Base-by-base conservation (phyloP, 208 protist genomes). In the Herpetomonas samuelpessoai region DNA sequence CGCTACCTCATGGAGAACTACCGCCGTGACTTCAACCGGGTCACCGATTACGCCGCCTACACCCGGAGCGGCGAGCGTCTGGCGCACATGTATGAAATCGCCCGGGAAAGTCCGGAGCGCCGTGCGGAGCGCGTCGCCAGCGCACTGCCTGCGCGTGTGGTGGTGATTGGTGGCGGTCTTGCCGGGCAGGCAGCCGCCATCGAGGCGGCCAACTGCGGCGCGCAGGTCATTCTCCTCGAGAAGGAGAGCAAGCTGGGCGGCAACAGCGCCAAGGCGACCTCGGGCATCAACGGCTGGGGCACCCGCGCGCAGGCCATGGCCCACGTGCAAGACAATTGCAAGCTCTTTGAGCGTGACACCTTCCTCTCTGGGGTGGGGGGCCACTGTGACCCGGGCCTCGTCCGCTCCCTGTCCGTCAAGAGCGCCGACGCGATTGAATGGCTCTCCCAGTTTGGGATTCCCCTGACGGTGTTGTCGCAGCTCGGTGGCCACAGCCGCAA, bases 201-300 rank as follows among this genome's bases (percentile, higher is more conserved):
- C 53, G 79, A 88, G 48, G 75, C 76, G 0, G 69, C 75, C 18
- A 57, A 57, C 55, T 83, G 71, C 27, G 91, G 87, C 1, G 92
- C 83, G 0, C 60, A 54, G 4, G 91, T 95, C 14, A 62, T 80
- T 16, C 58, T 98, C 1, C 22, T 98, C 28, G 94, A 98, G 28
- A 97, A 95, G 77, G 77, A 85, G 46, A 0, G 24, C 4, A 53
- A 29, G 22, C 19, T 94, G 2, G 95, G 95, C 51, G 95, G 95
- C 39, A 98, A 98, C 73, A 95, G 86, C 16, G 88, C 83, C 28
- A 98, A 98, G 77, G 95, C 95, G 3, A 93, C 85, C 4, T 96
- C 88, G 6, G 95, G 95, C 62, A 98, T 98, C 50, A 98, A 98
- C 64, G 92, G 70, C 12, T 82, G 79, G 63, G 65, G 66, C 24